Base-by-base conservation (phyloP, 129 eudicot species). In the Saposhnikovia divaricata region DNA sequence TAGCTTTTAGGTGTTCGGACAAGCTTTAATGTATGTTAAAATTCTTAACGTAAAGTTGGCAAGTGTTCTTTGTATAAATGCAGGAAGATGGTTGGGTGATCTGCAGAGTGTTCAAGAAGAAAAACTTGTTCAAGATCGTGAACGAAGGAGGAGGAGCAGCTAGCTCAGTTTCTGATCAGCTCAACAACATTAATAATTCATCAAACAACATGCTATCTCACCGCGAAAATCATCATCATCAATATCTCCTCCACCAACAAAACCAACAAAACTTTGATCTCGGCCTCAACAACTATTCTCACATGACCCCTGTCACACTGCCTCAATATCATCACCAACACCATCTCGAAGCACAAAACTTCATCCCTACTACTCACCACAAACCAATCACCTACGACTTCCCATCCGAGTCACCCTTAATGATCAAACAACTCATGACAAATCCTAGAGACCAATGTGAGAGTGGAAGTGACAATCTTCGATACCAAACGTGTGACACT, bases 61-160 rank as follows among this genome's bases (percentile, higher is more conserved):
- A 6, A 40, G 19, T 72, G 3, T 42, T 21, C 1, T 39, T 39
- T 21, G 2, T 6, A 25, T 19, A 39, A 8, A 9, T 57, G 69
- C 72, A 93, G 98, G 98, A 93, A 79, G 97, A 93, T 70, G 95
- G 98, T 43, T 93, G 98, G 98, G 98, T 93, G 85, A 87, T 91
- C 61, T 93, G 98, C 42, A 86, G 96, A 44, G 96, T 93, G 69
- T 93, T 93, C 83, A 93, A 90, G 90, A 93, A 93, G 83, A 85
- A 92, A 75, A 93, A 93, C 74, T 78, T 93, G 51, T 93, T 93
- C 90, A 93, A 91, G 72, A 80, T 93, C 23, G 95, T 90, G 45
- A 82, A 81, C 55, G 89, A 87, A 71, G 85, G 82, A 46, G 85
- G 76, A 40, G 51, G 34, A 43, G 53, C 87, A 63, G 82, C 63